Percentiles rank a stretch among this genome's conserved stretches.
phyloP scores from a whole-genome alignment of 208 protist genomes.

The Trypanosoma mega region DNA sequence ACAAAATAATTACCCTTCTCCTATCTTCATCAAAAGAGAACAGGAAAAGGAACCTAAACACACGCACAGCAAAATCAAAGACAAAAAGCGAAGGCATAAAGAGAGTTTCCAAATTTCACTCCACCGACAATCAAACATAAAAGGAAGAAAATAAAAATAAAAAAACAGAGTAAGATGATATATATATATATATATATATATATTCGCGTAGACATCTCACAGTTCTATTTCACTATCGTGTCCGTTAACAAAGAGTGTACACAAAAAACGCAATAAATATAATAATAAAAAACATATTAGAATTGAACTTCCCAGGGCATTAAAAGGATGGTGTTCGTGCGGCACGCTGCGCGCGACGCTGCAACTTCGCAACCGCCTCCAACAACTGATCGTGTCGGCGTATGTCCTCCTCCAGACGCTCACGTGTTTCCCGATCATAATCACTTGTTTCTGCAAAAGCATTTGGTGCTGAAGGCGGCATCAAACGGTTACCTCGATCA shows the following conservation, averaged over 20 bases:
- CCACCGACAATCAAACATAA: no score
- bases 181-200: neutral
- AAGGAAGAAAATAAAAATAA: neutral
- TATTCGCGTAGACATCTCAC: no score
- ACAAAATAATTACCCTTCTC: no score
- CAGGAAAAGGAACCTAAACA: no score
- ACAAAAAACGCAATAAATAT: neutral
- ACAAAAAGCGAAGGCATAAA: no score
- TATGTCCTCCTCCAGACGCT: slow-evolving; percentile 58
- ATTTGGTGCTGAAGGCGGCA: neutral
- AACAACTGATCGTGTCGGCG: slow-evolving; percentile 67
- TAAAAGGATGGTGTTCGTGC: slow-evolving; percentile 24
- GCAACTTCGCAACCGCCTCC: slow-evolving; percentile 62
- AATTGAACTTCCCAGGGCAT: neutral
- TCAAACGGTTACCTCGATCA: no score
- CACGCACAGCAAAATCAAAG: no score
- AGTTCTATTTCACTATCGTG: no score
- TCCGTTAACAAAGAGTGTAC: no score
- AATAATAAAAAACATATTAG: slow-evolving; percentile 7
- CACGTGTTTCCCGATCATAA: slow-evolving; percentile 23
- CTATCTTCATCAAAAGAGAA: no score
- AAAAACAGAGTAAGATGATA: neutral
- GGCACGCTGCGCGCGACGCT: slow-evolving; percentile 48
- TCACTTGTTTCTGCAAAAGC: neutral
- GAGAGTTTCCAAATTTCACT: no score